Evolutionary conservation across 1,284 basidiomycete genomes (phyloP).

Genomic region (Sparassis latifolia): DNA sequence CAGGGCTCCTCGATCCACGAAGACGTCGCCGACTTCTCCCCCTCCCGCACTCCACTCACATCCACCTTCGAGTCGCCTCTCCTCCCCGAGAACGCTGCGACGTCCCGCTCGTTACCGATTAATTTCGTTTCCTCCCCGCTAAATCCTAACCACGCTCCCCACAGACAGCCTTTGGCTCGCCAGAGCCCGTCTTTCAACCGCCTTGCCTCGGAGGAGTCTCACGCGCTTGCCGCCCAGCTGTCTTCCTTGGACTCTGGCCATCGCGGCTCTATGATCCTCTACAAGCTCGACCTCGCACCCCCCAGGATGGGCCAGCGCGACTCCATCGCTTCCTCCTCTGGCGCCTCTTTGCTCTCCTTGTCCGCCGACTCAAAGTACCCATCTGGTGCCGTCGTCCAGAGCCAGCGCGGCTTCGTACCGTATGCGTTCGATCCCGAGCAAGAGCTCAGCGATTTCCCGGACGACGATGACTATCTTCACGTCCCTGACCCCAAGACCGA

Average conservation of each 20-base stretch:
- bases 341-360: constrained; percentile 46
- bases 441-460: constrained; percentile 52
- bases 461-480: constrained; percentile 59
- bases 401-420: constrained; percentile 45
- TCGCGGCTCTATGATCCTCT: constrained; percentile 61
- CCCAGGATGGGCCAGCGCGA: constrained; percentile 26
- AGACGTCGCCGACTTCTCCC: neutral
- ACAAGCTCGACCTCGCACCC: constrained; percentile 44
- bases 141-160: constrained; percentile 33
- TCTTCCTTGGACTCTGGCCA: constrained; percentile 18
- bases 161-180: constrained; percentile 22
- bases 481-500: constrained; percentile 34
- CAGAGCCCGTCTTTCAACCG: constrained; percentile 17
- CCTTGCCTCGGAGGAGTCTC: constrained; percentile 38
- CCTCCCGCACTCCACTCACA: constrained; percentile 21
- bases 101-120: constrained; percentile 27
- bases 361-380: constrained; percentile 63
- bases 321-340: constrained; percentile 38
- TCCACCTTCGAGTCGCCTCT: constrained; percentile 24
- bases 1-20: constrained; percentile 10
- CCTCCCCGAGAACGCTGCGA: constrained; percentile 18
- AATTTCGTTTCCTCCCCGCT: constrained; percentile 42
- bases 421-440: constrained; percentile 61
- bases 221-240: constrained; percentile 29
- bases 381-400: constrained; percentile 27